Evolutionary conservation across 768 basidiomycete species (phyloP), one percentile per base, ranked within the genome.

Genomic region (Candolleomyces efflorescens): DNA sequence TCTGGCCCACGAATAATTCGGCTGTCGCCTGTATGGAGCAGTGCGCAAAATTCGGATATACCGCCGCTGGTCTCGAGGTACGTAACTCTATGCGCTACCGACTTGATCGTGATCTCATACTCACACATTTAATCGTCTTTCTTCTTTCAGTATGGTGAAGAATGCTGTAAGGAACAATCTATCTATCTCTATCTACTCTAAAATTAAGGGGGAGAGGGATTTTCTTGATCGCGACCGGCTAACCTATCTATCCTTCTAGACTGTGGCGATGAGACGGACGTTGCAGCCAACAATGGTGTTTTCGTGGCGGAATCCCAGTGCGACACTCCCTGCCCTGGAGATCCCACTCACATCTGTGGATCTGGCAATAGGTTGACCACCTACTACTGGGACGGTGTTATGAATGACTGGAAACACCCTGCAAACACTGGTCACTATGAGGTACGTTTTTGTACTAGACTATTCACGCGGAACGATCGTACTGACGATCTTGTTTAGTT

Each of bases 11-110:
- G 1, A 89, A 88, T 67, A 90, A 86, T 64, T 81, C 86, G 3
- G 84, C 84, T 3, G 69, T 79, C 0, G 78, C 78, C 1, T 93
- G 91, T 65, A 74, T 91, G 62, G 78, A 69, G 46, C 86, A 84
- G 66, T 92, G 91, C 62, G 78, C 83, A 13, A 75, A 78, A 1
- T 91, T 83, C 61, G 91, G 91, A 7, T 93, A 82, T 65, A 78
- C 85, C 1, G 89, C 81, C 41, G 83, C 84, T 26, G 90, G 87
- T 23, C 74, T 86, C 59, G 90, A 82, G 71, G 73, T 74, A 62
- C 46, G 69, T 55, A 36, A 46, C 51, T 23, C 52, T 13, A 15
- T 59, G 20, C 5, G 23, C 17, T 39, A 47, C 57, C 11, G 5
- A 43, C 26, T 27, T 56, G 15, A 57, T 61, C 38, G 20, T 39